Conservation (phyloP, 768 basidiomycete species). For the Pluteus cervinus region DNA sequence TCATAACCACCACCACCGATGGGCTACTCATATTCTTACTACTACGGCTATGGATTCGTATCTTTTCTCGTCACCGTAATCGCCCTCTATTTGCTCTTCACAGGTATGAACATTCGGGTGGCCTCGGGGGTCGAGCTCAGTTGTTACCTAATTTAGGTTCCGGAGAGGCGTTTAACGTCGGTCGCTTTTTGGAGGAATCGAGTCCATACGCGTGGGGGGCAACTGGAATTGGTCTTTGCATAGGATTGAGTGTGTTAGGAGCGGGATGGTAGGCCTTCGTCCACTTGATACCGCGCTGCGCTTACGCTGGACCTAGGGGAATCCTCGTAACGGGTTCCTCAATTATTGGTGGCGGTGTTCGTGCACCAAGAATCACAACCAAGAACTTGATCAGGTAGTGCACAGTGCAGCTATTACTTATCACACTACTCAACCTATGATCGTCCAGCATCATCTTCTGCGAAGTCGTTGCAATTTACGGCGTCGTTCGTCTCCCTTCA, state of each 20-base stretch:
- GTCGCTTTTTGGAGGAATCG: constrained; percentile 88
- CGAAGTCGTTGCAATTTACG: constrained; percentile 99
- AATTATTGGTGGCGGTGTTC: constrained; percentile 92
- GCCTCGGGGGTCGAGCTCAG: background rate
- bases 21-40: constrained; percentile 44
- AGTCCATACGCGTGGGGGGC: constrained; percentile 93
- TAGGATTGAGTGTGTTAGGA: constrained; percentile 89
- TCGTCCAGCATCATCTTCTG: constrained; percentile 89
- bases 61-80: constrained; percentile 57
- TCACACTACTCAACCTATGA: background rate
- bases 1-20: constrained; percentile 20
- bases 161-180: constrained; percentile 91
- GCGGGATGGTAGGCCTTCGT: constrained; percentile 78
- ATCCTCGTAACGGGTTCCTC: constrained; percentile 97
- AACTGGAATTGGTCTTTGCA: constrained; percentile 86
- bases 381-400: constrained; percentile 95
- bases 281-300: background rate
- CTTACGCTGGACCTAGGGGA: constrained; percentile 56
- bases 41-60: constrained; percentile 67
- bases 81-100: constrained; percentile 85
- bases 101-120: constrained; percentile 49
- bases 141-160: constrained; percentile 53
- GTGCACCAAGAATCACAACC: constrained; percentile 88
- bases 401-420: background rate
- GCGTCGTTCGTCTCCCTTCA: constrained; percentile 55